Evolutionary conservation across 2,329 filamentous ascomycete genomes (phyloP).

Genomic region (Tolypocladium ophioglossoides): DNA sequence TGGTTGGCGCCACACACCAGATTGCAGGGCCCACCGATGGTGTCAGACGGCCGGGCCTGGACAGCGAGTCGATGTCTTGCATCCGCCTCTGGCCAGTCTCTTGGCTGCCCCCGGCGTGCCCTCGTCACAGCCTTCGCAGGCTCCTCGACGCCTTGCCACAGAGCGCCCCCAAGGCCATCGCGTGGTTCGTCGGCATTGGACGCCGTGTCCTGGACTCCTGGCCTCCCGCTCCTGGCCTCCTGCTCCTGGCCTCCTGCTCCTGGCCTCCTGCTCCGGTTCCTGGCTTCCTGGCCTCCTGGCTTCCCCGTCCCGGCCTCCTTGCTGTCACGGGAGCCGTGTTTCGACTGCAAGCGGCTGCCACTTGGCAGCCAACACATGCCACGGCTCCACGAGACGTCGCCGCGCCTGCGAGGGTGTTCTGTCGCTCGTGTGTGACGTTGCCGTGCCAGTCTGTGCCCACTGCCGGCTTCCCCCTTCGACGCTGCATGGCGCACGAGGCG

Average conservation of each 20-base stretch:
- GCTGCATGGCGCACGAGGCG: not conserved
- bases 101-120: not conserved
- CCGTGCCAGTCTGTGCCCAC: not conserved
- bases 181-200: constrained; percentile 23
- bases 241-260: too few species aligned
- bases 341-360: not conserved
- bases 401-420: not conserved
- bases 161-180: constrained; percentile 13
- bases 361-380: not conserved
- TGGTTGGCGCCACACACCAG: constrained; percentile 25
- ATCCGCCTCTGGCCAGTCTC: constrained; percentile 8
- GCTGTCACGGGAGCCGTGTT: not conserved
- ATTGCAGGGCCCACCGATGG: constrained; percentile 23
- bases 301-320: not conserved
- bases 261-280: too few species aligned
- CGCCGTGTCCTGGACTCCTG: constrained; percentile 1
- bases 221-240: too few species aligned
- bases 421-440: not conserved
- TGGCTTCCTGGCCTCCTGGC: not conserved
- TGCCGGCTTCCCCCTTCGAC: not conserved
- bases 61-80: constrained; percentile 34
- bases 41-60: constrained; percentile 23
- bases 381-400: not conserved
- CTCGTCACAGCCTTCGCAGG: not conserved
- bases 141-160: constrained; percentile 14